phyloP scores from a whole-genome alignment of 2,329 filamentous ascomycete genomes.

The Grosmannia clavigera region DNA sequence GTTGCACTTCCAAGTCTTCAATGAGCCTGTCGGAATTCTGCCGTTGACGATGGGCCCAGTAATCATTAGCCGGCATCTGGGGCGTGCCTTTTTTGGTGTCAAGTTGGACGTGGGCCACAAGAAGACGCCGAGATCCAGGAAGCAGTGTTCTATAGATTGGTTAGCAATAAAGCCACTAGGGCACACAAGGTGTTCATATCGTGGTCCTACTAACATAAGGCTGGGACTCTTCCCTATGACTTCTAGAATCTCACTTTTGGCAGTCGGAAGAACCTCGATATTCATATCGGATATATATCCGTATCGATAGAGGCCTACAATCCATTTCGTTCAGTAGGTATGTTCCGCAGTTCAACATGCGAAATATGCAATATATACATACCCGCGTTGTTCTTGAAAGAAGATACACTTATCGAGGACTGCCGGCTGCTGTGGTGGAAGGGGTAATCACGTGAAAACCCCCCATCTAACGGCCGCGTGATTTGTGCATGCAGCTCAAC shows the following conservation, averaged over 20 bases:
- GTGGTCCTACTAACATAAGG: conserved; percentile 22
- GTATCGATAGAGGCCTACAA: conserved; percentile 22
- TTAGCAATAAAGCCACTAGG: not conserved
- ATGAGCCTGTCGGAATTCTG: conserved; percentile 43
- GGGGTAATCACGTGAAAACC: not conserved
- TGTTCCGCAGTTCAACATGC: not conserved
- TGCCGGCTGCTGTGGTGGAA: conserved; percentile 1
- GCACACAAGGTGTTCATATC: not conserved
- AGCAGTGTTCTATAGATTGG: conserved; percentile 13
- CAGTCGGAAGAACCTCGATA: conserved; percentile 31
- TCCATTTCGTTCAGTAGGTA: not conserved
- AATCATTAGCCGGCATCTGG: conserved; percentile 13
- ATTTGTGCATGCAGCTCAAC: conserved; percentile 34
- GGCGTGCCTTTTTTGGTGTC: conserved; percentile 13
- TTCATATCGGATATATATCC: conserved; percentile 37
- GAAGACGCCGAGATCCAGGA: conserved; percentile 30
- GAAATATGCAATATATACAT: not conserved
- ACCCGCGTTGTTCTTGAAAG: conserved; percentile 3
- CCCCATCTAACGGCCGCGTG: conserved; percentile 2
- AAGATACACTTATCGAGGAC: not conserved
- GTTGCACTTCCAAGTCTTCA: conserved; percentile 43
- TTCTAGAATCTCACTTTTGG: conserved; percentile 29
- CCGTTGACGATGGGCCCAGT: conserved; percentile 7
- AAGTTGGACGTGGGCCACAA: conserved; percentile 35
- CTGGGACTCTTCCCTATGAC: conserved; percentile 32